Percentiles rank a stretch among this genome's conserved stretches.
Conservation (phyloP, 164 flowering plant genomes). For the Umbilicus rupestris region DNA sequence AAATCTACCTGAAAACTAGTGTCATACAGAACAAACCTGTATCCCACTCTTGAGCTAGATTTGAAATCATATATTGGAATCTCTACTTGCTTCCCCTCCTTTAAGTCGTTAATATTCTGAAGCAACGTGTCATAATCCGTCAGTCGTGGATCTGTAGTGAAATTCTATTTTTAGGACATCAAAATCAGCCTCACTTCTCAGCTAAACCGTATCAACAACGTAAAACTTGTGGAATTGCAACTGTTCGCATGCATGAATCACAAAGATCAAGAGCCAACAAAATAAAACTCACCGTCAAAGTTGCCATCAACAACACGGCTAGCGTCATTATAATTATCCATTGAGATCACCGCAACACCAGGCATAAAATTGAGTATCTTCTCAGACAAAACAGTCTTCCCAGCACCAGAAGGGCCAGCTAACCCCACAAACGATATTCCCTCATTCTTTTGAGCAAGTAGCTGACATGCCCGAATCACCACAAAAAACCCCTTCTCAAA, state of each 20-base stretch:
- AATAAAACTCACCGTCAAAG: constrained; percentile 68
- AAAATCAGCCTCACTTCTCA: neutral
- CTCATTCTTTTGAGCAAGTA: constrained; percentile 77
- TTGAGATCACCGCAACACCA: constrained; percentile 79
- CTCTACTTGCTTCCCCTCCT: constrained; percentile 63
- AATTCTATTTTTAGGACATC: constrained; percentile 6
- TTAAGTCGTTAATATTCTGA: constrained; percentile 64
- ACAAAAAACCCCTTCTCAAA: constrained; percentile 92
- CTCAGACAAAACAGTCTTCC: constrained; percentile 89
- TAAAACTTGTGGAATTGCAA: neutral
- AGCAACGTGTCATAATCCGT: constrained; percentile 94
- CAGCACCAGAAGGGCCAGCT: constrained; percentile 98
- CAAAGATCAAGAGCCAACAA: neutral
- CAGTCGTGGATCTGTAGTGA: constrained; percentile 80
- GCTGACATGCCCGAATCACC: constrained; percentile 84
- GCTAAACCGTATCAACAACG: neutral
- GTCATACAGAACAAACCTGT: constrained; percentile 45
- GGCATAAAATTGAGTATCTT: constrained; percentile 89
- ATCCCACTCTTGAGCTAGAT: constrained; percentile 75
- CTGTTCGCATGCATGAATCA: neutral
- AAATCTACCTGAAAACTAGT: too few species aligned
- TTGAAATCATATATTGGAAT: constrained; percentile 97
- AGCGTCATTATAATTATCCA: constrained; percentile 93
- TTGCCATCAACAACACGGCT: constrained; percentile 93
- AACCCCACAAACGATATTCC: constrained; percentile 77